Conservation (phyloP, 1,284 basidiomycete species). For the Coniophora puteana region DNA sequence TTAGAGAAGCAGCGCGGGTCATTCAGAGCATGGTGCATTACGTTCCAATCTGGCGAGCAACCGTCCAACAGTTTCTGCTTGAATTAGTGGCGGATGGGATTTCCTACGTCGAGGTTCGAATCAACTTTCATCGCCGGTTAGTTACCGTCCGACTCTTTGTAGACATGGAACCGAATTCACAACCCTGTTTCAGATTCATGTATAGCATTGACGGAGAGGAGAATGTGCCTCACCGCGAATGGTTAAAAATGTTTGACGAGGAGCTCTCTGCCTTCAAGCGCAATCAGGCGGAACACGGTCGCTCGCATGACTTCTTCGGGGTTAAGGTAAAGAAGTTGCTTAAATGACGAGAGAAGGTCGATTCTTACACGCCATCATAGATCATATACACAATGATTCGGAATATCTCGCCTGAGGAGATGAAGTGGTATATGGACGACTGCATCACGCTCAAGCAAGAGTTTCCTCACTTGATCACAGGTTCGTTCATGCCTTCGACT, state of each 20-base stretch:
- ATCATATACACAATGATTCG: slow-evolving; percentile 72
- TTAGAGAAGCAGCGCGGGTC: slow-evolving; percentile 48
- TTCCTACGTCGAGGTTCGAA: slow-evolving; percentile 66
- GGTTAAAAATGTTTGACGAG: slow-evolving; percentile 55
- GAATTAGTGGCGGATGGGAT: slow-evolving; percentile 71
- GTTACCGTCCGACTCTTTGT: slow-evolving; percentile 10
- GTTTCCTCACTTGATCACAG: slow-evolving; percentile 72
- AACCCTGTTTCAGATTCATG: slow-evolving; percentile 37
- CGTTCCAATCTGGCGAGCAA: slow-evolving; percentile 19
- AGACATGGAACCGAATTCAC: neutral
- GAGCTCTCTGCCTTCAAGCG: slow-evolving; percentile 52
- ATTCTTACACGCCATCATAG: slow-evolving; percentile 27
- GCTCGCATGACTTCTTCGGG: slow-evolving; percentile 60
- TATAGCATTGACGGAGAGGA: slow-evolving; percentile 52
- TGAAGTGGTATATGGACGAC: slow-evolving; percentile 69
- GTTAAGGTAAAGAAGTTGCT: slow-evolving; percentile 41
- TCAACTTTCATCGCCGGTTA: slow-evolving; percentile 64
- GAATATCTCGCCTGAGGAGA: slow-evolving; percentile 49
- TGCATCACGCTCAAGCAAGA: slow-evolving; percentile 70
- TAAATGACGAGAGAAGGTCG: slow-evolving; percentile 10
- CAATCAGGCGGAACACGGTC: slow-evolving; percentile 45
- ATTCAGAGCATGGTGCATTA: slow-evolving; percentile 28
- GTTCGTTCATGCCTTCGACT: slow-evolving; percentile 37
- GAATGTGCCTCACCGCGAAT: slow-evolving; percentile 57
- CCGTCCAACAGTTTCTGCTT: slow-evolving; percentile 49